These are phyloP conservation scores for Phytophthora nicotianae DNA, from an alignment of 352 stramenopile genomes.

Conservation along the genomic window DNA sequence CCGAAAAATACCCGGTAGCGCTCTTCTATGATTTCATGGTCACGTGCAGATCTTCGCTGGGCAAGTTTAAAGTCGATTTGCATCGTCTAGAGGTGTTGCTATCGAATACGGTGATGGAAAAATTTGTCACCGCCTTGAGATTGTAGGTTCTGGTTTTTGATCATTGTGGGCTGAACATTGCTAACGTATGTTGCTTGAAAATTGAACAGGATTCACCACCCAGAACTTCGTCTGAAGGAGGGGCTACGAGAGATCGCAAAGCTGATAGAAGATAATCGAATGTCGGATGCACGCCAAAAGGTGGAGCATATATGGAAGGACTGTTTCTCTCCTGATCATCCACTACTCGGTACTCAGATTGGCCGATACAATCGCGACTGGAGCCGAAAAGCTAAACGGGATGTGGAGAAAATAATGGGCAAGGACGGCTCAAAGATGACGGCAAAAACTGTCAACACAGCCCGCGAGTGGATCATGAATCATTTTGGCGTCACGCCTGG, in stretches of 20 bases:
- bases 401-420: constrained; percentile 79
- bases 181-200: constrained; percentile 15
- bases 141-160: constrained; percentile 46
- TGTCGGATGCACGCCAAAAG: constrained; percentile 33
- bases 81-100: constrained; percentile 53
- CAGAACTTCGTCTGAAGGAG: constrained; percentile 83
- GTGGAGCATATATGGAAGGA: constrained; percentile 59
- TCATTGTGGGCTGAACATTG: background rate
- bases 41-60: constrained; percentile 47
- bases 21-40: constrained; percentile 88
- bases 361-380: constrained; percentile 83
- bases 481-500: constrained; percentile 76
- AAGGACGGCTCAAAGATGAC: constrained; percentile 64
- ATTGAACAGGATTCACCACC: constrained; percentile 72
- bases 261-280: constrained; percentile 60
- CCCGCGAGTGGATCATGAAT: constrained; percentile 72
- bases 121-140: constrained; percentile 78
- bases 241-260: constrained; percentile 69
- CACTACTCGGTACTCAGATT: constrained; percentile 60
- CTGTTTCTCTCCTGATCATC: constrained; percentile 61
- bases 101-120: constrained; percentile 78
- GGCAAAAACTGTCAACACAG: constrained; percentile 54
- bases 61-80: constrained; percentile 51
- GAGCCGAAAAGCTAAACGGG: constrained; percentile 50
- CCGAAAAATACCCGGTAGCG: constrained; percentile 67